Base-by-base conservation (phyloP, 2,329 filamentous ascomycete genomes). In the Fusarium transvaalense region DNA sequence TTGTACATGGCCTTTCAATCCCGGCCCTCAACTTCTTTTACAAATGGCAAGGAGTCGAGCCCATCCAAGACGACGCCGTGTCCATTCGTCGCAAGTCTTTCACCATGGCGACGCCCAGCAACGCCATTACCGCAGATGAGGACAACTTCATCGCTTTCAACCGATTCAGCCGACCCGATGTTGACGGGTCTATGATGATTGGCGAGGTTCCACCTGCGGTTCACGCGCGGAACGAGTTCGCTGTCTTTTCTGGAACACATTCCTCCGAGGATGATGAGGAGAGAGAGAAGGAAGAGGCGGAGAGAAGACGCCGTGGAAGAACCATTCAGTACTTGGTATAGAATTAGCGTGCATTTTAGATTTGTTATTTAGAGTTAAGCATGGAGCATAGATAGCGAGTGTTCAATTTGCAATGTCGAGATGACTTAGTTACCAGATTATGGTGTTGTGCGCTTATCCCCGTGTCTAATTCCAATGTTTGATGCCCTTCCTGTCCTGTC, bases 71-170 rank as follows among this genome's bases (percentile, higher is more conserved):
- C 5, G 79, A 84, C 21, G 80, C 79, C 3, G 74, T 81, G 2
- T 72, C 78, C 13, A 73, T 83, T 15, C 75, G 78, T 14, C 78
- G 82, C 31, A 70, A 76, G 43, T 81, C 80, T 4, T 75, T 79
- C 5, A 65, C 56, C 6, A 75, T 76, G 6, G 66, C 71, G 4
- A 70, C 70, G 3, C 81, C 82, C 0, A 70, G 75, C 14, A 82
- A 83, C 58, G 83, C 82, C 19, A 73, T 81, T 1, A 75, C 77
- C 1, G 68, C 37, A 12, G 79, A 82, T 45, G 58, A 60, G 8
- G 71, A 79, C 6, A 79, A 75, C 6, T 83, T 84, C 51, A 78
- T 83, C 35, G 81, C 81, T 2, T 84, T 83, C 69, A 85, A 85
- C 69, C 81, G 83, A 46, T 85, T 85, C 75, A 83, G 79, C 15